Evolutionary conservation across 164 flowering plant species (phyloP), one percentile per base, ranked within the genome.

Genomic region (Aristolochia fimbriata): DNA sequence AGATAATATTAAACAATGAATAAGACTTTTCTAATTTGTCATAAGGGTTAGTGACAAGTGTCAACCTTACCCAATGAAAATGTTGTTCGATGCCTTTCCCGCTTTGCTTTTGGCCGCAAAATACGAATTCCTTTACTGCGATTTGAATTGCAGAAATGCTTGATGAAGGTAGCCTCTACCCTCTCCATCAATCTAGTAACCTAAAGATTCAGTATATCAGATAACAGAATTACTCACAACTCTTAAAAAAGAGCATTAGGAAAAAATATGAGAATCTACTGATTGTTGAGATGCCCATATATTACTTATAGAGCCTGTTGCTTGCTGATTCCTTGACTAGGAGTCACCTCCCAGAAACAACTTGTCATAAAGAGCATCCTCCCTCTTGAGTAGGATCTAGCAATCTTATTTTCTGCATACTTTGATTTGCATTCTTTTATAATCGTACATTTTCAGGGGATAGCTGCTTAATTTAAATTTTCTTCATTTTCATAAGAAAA

Each of bases 81-180:
- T 30, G 92, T 72, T 7, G 63, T 37, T 61, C 74, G 68, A 60
- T 86, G 92, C 57, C 57, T 77, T 70, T 80, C 83, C 61, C 60
- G 79, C 60, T 64, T 83, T 12, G 72, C 60, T 62, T 68, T 67
- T 37, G 84, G 84, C 54, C 85, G 78, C 61, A 83, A 68, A 33
- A 68, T 64, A 13, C 47, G 65, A 66, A 86, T 81, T 46, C 86
- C 87, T 76, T 83, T 81, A 3, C 70, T 68, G 5, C 87, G 78
- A 33, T 86, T 86, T 12, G 80, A 68, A 53, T 85, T 85, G 8
- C 76, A 54, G 51, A 85, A 85, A 60, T 83, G 91, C 69, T 81
- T 85, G 65, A 85, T 74, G 68, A 85, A 85, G 19, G 87, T 72
- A 1, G 70, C 75, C 63, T 85, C 91, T 22, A 83, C 86, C 60